Evolutionary conservation across 305 asterid genomes (phyloP), one percentile per base, ranked within the genome.

Genomic region (Solanum hybrid): DNA sequence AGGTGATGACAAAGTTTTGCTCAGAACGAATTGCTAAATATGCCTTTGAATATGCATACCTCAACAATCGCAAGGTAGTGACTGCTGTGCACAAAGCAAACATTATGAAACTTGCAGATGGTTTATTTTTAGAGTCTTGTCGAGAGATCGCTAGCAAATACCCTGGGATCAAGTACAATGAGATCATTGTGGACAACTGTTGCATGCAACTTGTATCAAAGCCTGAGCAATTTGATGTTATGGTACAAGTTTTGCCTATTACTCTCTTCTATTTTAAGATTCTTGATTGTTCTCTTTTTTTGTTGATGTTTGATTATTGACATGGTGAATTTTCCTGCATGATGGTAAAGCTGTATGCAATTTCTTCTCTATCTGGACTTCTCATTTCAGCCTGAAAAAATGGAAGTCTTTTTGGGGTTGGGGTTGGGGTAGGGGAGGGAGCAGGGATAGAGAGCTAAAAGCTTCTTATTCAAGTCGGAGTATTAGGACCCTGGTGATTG

Each of bases 121-220:
- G 99, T 89, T 94, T 97, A 14, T 97, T 97, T 87, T 91, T 97
- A 22, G 99, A 97, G 88, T 96, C 99, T 17, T 97, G 99, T 56
- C 99, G 99, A 37, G 99, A 97, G 92, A 89, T 97, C 75, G 99
- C 99, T 24, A 97, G 97, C 94, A 95, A 92, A 92, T 97, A 97
- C 90, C 99, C 98, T 34, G 90, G 98, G 79, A 97, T 97, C 92
- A 94, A 95, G 86, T 97, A 96, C 91, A 94, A 89, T 90, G 99
- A 97, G 94, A 96, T 97, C 94, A 97, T 97, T 20, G 99, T 97
- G 93, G 99, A 97, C 91, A 97, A 97, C 88, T 97, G 99, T 92
- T 97, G 99, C 90, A 97, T 97, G 99, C 99, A 97, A 92, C 99
- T 97, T 89, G 99, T 97, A 86, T 97, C 99, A 86, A 97, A 95